Conservation (phyloP, 805 yeast species). For the Candida argentea region DNA sequence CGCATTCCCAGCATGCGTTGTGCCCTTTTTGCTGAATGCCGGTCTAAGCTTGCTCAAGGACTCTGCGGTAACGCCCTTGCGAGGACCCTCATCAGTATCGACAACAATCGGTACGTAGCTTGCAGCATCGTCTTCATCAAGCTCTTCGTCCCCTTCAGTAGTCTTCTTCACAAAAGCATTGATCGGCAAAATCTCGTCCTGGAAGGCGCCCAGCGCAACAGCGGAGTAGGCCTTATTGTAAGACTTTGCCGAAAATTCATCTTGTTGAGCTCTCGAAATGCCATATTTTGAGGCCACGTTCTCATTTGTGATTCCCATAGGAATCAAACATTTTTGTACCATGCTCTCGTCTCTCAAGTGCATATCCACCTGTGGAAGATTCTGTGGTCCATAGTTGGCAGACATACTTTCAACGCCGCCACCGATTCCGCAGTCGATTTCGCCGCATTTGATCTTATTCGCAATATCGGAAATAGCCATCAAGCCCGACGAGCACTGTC, state of each 20-base stretch:
- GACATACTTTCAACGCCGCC: conserved; percentile 95
- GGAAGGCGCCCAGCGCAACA: conserved; percentile 59
- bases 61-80: conserved; percentile 74
- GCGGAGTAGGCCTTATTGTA: conserved; percentile 80
- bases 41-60: conserved; percentile 70
- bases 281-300: conserved; percentile 66
- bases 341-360: conserved; percentile 26
- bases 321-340: conserved; percentile 66
- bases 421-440: conserved; percentile 85
- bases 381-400: conserved; percentile 73
- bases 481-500: conserved; percentile 93
- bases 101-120: conserved; percentile 34
- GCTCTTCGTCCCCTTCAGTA: conserved; percentile 33
- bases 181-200: conserved; percentile 83
- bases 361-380: conserved; percentile 41
- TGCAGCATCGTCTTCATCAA: conserved; percentile 45
- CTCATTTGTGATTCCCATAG: conserved; percentile 96
- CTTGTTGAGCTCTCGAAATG: conserved; percentile 66
- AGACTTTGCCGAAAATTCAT: conserved; percentile 80
- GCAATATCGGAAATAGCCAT: conserved; percentile 88
- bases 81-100: conserved; percentile 80
- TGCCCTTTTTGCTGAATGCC: conserved; percentile 76
- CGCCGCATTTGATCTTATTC: conserved; percentile 77
- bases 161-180: conserved; percentile 47
- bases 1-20: conserved; percentile 93